Conservation (phyloP, 768 basidiomycete genomes). For the Lentinula detonsa region DNA sequence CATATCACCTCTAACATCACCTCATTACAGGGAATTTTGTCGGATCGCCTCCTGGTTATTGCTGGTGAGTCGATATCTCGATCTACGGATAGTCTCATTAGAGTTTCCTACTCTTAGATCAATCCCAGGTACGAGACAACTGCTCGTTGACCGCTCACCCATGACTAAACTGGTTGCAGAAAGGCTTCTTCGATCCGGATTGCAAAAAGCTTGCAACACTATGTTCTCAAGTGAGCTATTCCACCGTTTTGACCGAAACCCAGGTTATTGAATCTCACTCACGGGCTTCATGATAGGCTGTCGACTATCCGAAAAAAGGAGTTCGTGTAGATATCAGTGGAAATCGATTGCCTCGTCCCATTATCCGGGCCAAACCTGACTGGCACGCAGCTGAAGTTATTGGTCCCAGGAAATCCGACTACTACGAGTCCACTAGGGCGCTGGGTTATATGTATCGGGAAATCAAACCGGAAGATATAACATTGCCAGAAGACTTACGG, state of each 20-base stretch:
- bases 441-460: constrained; percentile 68
- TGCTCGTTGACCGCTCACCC: neutral
- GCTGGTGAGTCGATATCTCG: constrained; percentile 41
- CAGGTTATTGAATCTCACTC: neutral
- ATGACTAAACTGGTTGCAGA: constrained; percentile 24
- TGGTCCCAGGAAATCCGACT: constrained; percentile 49
- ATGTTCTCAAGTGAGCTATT: constrained; percentile 40
- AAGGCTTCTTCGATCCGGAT: constrained; percentile 51
- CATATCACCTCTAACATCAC: neutral
- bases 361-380: constrained; percentile 71
- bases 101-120: constrained; percentile 38
- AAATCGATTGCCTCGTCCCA: constrained; percentile 37
- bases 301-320: constrained; percentile 80
- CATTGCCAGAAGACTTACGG: constrained; percentile 7
- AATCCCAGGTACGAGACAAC: constrained; percentile 49
- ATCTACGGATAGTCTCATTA: neutral
- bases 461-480: constrained; percentile 34
- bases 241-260: neutral
- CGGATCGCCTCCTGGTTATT: constrained; percentile 62
- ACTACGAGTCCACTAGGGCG: constrained; percentile 66
- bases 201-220: constrained; percentile 57
- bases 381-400: constrained; percentile 66
- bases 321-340: constrained; percentile 50
- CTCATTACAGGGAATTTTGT: constrained; percentile 52
- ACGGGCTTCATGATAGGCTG: constrained; percentile 38